Evolutionary conservation across 805 yeast species (phyloP).

Genomic region (Wickerhamomyces rabaulensis): DNA sequence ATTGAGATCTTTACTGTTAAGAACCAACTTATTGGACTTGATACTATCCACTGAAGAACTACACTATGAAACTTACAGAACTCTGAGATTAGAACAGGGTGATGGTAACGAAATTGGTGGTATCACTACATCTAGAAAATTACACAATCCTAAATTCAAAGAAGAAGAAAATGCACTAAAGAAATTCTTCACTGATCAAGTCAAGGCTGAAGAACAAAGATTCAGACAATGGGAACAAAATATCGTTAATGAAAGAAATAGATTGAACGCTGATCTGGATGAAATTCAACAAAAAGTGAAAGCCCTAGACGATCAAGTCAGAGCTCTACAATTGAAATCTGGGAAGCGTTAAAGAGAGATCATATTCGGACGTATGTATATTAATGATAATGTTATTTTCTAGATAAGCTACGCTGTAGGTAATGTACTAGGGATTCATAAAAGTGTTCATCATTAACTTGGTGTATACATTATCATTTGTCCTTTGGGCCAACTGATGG

Average conservation of each 20-base stretch:
- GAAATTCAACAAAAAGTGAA: conserved; percentile 77
- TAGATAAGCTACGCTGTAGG: neutral
- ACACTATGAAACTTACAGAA: conserved; percentile 78
- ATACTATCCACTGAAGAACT: conserved; percentile 73
- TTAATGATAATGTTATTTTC: neutral
- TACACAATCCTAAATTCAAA: conserved; percentile 86
- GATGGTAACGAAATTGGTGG: conserved; percentile 28
- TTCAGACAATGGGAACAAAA: conserved; percentile 99
- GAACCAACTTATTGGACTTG: conserved; percentile 81
- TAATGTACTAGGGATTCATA: neutral
- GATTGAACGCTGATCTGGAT: conserved; percentile 90
- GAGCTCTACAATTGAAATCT: conserved; percentile 46
- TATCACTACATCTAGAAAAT: conserved; percentile 41
- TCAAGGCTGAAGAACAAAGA: conserved; percentile 93
- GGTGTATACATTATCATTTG: neutral
- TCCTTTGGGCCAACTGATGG: neutral
- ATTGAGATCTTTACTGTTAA: conserved; percentile 69
- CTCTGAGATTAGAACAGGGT: conserved; percentile 56
- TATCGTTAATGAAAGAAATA: conserved; percentile 89
- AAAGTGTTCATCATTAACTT: neutral
- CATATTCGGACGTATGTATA: neutral
- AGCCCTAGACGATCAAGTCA: conserved; percentile 70
- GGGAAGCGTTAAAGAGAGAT: conserved; percentile 31
- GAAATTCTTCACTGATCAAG: conserved; percentile 93
- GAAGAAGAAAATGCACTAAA: conserved; percentile 95